phyloP scores from a whole-genome alignment of 2,329 filamentous ascomycete species.

The Knoxdaviesia proteae region DNA sequence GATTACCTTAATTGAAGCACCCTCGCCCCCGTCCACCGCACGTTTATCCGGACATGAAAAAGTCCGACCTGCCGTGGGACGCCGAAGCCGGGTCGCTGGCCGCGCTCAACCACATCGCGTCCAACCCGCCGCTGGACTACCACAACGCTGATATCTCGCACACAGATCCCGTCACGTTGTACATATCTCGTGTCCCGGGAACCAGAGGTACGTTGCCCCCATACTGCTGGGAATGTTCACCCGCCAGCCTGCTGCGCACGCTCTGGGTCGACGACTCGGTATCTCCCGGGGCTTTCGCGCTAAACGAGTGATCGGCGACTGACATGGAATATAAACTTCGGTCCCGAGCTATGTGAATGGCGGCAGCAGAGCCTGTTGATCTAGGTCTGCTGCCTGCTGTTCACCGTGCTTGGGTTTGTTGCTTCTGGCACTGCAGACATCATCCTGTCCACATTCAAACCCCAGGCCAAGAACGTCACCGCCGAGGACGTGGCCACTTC shows the following conservation, averaged over 20 bases:
- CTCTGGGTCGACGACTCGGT: no score
- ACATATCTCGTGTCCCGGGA: constrained; percentile 83
- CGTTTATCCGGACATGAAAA: no score
- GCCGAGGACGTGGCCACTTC: constrained; percentile 70
- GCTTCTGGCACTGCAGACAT: constrained; percentile 39
- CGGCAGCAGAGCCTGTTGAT: neutral
- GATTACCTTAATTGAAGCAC: neutral
- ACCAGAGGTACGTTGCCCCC: constrained; percentile 45
- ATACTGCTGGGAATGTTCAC: constrained; percentile 6
- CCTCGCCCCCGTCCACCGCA: neutral
- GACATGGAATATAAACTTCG: no score
- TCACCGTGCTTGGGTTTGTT: neutral
- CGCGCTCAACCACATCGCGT: constrained; percentile 57
- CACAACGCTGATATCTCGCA: constrained; percentile 44
- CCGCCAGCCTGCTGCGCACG: constrained; percentile 1
- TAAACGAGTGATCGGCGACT: no score
- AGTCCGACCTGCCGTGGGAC: constrained; percentile 3
- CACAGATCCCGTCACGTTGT: constrained; percentile 55
- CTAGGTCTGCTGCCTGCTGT: neutral
- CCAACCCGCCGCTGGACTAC: constrained; percentile 72
- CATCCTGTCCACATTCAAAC: constrained; percentile 80
- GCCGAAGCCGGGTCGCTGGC: constrained; percentile 65
- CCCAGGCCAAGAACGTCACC: constrained; percentile 72
- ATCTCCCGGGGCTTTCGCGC: no score
- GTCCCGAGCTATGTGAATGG: no score